These are phyloP conservation scores for Cladosporium sp. DNA, from an alignment of 2,329 filamentous ascomycete species.

Conservation along the genomic window DNA sequence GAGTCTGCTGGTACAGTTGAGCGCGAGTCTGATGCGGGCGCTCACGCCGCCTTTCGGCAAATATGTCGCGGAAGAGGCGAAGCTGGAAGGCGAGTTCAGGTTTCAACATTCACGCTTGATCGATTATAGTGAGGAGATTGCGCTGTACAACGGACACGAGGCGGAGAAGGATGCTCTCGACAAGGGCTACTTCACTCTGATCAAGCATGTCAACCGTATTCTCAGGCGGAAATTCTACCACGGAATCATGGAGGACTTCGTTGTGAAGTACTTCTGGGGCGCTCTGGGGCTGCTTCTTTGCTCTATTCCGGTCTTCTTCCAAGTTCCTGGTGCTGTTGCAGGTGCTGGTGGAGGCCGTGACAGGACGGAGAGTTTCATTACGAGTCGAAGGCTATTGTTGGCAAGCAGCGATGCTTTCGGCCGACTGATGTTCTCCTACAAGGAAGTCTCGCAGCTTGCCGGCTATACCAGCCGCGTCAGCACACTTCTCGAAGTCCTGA, in stretches of 20 bases:
- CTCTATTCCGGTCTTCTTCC: constrained; percentile 93
- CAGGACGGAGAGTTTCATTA: constrained; percentile 66
- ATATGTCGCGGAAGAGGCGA: constrained; percentile 94
- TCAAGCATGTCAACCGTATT: constrained; percentile 98
- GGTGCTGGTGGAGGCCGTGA: constrained; percentile 20
- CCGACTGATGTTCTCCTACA: constrained; percentile 95
- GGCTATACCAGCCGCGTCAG: constrained; percentile 93
- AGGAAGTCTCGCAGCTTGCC: constrained; percentile 92
- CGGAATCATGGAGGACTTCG: constrained; percentile 99
- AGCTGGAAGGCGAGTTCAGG: constrained; percentile 90
- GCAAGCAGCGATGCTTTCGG: constrained; percentile 94
- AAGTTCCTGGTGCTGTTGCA: constrained; percentile 41
- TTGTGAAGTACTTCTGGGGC: constrained; percentile 99
- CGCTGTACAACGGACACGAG: constrained; percentile 84
- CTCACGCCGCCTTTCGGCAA: constrained; percentile 94
- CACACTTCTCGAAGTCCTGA: constrained; percentile 85
- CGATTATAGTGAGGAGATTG: constrained; percentile 92
- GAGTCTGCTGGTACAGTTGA: constrained; percentile 88
- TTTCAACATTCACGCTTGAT: constrained; percentile 93
- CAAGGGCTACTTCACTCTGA: constrained; percentile 97
- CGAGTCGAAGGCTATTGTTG: constrained; percentile 84
- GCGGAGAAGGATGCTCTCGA: constrained; percentile 94
- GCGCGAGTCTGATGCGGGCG: constrained; percentile 86
- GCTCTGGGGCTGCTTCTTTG: constrained; percentile 86
- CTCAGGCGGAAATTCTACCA: constrained; percentile 87